These are phyloP conservation scores for Epichloe amarillans DNA, from an alignment of 2,329 filamentous ascomycete genomes.

Conservation along the genomic window DNA sequence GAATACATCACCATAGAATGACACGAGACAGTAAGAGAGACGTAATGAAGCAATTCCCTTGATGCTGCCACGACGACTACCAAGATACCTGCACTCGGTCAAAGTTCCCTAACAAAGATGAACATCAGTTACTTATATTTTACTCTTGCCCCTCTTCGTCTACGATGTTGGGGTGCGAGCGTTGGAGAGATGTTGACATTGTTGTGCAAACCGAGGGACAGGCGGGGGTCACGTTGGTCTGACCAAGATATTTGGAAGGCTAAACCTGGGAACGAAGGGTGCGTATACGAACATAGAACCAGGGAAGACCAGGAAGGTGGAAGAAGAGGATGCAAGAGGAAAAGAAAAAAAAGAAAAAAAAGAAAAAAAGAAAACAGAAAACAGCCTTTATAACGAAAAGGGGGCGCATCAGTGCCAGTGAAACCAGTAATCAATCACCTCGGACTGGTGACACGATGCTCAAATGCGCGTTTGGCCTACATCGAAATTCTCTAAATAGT, in stretches of 20 bases:
- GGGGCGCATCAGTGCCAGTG: background rate
- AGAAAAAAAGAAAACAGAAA: background rate
- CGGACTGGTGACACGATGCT: background rate
- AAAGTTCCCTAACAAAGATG: background rate
- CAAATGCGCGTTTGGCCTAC: background rate
- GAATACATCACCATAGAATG: constrained; percentile 51
- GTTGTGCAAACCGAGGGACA: background rate
- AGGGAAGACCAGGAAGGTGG: background rate
- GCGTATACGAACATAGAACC: background rate
- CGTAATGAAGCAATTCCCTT: constrained; percentile 40
- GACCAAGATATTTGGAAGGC: background rate
- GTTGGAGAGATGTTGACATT: background rate
- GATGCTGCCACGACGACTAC: constrained; percentile 16
- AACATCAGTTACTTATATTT: background rate
- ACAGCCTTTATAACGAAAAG: background rate
- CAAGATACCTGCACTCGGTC: background rate
- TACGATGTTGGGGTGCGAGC: background rate
- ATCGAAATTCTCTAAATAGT: background rate
- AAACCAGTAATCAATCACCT: background rate
- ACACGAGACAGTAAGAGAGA: constrained; percentile 16
- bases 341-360: background rate
- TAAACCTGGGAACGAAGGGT: background rate
- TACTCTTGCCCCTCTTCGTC: background rate
- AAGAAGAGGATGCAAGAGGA: background rate
- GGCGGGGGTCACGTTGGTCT: background rate